Evolutionary conservation across 208 protist genomes (phyloP).

Genomic region (Blastocrithidia nonstop): DNA sequence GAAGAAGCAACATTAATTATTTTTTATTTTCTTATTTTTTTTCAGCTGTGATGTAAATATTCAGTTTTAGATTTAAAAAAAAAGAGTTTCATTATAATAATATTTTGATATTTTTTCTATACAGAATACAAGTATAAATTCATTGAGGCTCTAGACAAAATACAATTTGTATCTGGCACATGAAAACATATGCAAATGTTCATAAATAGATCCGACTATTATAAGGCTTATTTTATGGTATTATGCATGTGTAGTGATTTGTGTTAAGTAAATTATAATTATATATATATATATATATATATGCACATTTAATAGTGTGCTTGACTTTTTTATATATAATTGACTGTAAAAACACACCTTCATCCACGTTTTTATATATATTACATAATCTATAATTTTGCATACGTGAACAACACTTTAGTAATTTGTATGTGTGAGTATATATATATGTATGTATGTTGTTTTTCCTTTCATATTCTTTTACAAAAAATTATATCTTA

Average conservation of each 20-base stretch:
- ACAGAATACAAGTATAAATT: neutral
- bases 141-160: conserved; percentile 1
- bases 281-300: conserved; percentile 12
- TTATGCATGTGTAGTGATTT: too few species aligned
- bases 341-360: neutral
- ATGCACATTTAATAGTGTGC: neutral
- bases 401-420: neutral
- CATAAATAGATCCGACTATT: too few species aligned
- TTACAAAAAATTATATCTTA: conserved; percentile 2
- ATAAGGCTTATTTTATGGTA: too few species aligned
- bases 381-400: neutral
- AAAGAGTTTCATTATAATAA: neutral
- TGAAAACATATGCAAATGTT: neutral
- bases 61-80: neutral
- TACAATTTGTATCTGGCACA: neutral
- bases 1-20: neutral
- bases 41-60: neutral
- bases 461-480: neutral
- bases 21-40: conserved; percentile 1
- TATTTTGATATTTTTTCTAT: neutral
- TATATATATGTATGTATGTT: neutral
- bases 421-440: conserved; percentile 1
- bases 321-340: conserved; percentile 1
- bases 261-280: conserved; percentile 4
- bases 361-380: neutral